Conservation (phyloP, 2,329 filamentous ascomycete genomes). For the Trichoderma simmonsii region DNA sequence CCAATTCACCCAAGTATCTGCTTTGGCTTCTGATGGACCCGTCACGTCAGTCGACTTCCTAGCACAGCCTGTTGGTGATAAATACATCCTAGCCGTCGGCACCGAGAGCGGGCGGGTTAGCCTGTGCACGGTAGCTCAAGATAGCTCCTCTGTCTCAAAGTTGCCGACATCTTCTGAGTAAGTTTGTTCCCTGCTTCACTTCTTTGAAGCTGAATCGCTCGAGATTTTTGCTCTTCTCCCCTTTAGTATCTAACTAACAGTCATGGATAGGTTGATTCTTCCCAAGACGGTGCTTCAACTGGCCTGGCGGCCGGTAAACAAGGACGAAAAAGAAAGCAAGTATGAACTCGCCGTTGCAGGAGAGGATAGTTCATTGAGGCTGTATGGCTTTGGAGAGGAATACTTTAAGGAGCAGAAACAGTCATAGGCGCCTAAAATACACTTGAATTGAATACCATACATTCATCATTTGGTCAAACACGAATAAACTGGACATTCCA, state of each 20-base stretch:
- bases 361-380: conserved; percentile 58
- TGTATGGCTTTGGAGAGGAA: conserved; percentile 45
- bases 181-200: conserved; percentile 24
- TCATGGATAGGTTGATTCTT: conserved; percentile 37
- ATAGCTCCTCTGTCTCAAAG: conserved; percentile 38
- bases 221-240: neutral
- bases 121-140: conserved; percentile 40
- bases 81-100: conserved; percentile 51
- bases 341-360: conserved; percentile 53
- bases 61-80: conserved; percentile 30
- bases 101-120: conserved; percentile 53
- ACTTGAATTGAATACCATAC: neutral
- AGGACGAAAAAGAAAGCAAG: conserved; percentile 28
- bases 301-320: conserved; percentile 59
- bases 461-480: neutral
- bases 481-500: no score
- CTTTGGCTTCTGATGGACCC: conserved; percentile 54
- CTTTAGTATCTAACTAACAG: conserved; percentile 17
- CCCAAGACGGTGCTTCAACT: conserved; percentile 66
- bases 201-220: neutral
- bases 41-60: conserved; percentile 72
- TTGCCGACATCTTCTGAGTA: conserved; percentile 39
- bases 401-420: conserved; percentile 7
- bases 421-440: neutral
- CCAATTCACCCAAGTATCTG: conserved; percentile 51